Evolutionary conservation across 148 eudicot genomes (phyloP).

Genomic region (Diospyros lotus): DNA sequence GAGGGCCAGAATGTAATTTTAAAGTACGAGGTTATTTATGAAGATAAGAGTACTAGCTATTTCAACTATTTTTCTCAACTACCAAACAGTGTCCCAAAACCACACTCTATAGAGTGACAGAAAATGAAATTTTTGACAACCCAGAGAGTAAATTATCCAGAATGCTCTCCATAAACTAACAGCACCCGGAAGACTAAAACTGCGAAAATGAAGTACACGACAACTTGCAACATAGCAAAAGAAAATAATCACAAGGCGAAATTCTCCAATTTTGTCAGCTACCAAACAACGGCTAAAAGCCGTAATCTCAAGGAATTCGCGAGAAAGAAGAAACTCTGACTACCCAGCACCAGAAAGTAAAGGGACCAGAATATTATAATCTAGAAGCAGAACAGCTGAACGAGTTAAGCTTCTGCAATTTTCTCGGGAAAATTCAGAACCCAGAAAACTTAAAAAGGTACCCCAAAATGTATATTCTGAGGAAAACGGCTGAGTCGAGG

Average conservation of each 20-base stretch:
- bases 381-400: too few species aligned
- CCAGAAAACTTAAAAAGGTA: conserved; percentile 20
- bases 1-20: neutral
- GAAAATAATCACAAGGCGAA: neutral
- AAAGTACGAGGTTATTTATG: neutral
- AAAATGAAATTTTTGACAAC: neutral
- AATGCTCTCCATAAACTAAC: neutral
- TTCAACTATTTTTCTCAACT: neutral
- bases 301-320: neutral
- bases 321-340: neutral
- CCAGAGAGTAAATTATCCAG: conserved; percentile 4
- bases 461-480: conserved; percentile 77
- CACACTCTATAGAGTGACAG: neutral
- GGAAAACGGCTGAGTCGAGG: conserved; percentile 77
- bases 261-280: neutral
- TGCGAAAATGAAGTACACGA: too few species aligned
- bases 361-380: too few species aligned
- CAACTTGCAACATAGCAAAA: too few species aligned
- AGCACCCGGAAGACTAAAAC: conserved; percentile 4
- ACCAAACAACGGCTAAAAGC: conserved; percentile 3
- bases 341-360: too few species aligned
- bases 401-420: too few species aligned
- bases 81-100: neutral
- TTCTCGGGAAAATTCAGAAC: neutral
- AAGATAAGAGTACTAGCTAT: neutral